Evolutionary conservation across 148 eudicot genomes (phyloP).

Genomic region (Salicornia ramosissima): DNA sequence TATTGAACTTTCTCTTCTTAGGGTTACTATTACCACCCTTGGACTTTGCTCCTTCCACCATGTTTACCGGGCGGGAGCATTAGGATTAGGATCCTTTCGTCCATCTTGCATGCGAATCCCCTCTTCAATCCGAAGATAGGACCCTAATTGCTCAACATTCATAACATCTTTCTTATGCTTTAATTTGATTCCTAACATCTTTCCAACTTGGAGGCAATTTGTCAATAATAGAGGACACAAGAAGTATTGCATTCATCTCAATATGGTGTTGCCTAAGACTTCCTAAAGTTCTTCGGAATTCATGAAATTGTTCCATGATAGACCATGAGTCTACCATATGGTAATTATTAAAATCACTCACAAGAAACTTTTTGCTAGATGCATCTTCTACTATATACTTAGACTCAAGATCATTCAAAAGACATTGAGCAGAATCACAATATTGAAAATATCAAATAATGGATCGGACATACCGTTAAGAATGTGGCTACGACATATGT

Average conservation of each 20-base stretch:
- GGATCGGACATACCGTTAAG: too few relatives aligned
- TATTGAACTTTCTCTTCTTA: neutral
- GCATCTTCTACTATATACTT: too few relatives aligned
- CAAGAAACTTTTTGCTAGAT: too few relatives aligned
- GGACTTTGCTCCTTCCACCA: neutral
- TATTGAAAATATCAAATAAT: too few relatives aligned
- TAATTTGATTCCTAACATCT: neutral
- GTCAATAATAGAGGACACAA: slow-evolving; percentile 1
- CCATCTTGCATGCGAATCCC: neutral
- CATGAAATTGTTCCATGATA: neutral
- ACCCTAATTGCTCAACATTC: too few relatives aligned
- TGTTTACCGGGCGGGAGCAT: too few relatives aligned
- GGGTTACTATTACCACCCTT: neutral
- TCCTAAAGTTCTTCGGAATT: neutral
- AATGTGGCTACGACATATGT: too few relatives aligned
- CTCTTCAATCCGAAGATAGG: neutral
- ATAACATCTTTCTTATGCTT: slow-evolving; percentile 13
- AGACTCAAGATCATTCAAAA: too few relatives aligned
- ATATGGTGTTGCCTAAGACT: slow-evolving; percentile 8
- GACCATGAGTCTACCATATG: neutral
- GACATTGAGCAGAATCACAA: too few relatives aligned
- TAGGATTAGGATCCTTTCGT: neutral
- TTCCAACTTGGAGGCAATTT: slow-evolving; percentile 3
- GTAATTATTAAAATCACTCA: neutral
- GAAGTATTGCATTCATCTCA: neutral